A percentile compares a stretch with the other conserved stretches of the same genome.
Evolutionary conservation across 768 basidiomycete species (phyloP).

Genomic region (Tylopilus plumbeoviolaceoides): DNA sequence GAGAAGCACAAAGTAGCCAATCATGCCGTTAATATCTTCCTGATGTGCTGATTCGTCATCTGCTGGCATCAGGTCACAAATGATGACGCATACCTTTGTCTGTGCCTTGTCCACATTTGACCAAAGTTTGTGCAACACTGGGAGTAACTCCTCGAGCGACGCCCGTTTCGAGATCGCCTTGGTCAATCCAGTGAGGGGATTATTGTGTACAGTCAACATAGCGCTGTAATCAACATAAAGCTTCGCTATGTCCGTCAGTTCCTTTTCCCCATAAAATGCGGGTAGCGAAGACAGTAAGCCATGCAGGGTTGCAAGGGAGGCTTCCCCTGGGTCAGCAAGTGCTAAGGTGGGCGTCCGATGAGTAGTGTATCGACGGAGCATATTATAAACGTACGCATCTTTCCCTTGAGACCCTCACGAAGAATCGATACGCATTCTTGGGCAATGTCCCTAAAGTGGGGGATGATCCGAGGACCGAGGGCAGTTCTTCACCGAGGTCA

Average conservation of each 20-base stretch:
- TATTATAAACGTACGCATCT: slow-evolving; percentile 30
- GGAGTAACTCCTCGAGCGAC: slow-evolving; percentile 62
- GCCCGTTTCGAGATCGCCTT: slow-evolving; percentile 69
- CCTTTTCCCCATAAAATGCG: slow-evolving; percentile 69
- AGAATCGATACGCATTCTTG: slow-evolving; percentile 50
- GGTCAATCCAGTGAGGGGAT: slow-evolving; percentile 41
- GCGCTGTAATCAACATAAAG: slow-evolving; percentile 49
- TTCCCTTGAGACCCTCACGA: slow-evolving; percentile 34
- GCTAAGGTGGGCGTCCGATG: slow-evolving; percentile 21
- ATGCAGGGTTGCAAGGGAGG: slow-evolving; percentile 50
- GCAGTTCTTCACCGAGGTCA: slow-evolving; percentile 45
- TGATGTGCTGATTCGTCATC: slow-evolving; percentile 4
- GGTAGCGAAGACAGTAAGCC: slow-evolving; percentile 73
- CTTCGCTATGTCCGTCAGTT: slow-evolving; percentile 52
- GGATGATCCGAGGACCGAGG: slow-evolving; percentile 86
- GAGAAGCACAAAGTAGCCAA: slow-evolving; percentile 63
- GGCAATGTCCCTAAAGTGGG: slow-evolving; percentile 72
- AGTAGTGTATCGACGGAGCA: neutral
- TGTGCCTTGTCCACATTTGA: slow-evolving; percentile 31
- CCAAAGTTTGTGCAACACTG: slow-evolving; percentile 63
- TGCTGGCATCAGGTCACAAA: neutral
- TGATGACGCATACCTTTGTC: slow-evolving; percentile 32
- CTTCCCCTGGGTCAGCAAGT: slow-evolving; percentile 28
- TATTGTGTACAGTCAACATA: slow-evolving; percentile 7
- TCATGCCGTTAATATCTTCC: slow-evolving; percentile 26